Percentiles rank a stretch among this genome's conserved stretches.
phyloP scores from a whole-genome alignment of 495 filamentous ascomycete genomes.

The Aspergillus wentii region DNA sequence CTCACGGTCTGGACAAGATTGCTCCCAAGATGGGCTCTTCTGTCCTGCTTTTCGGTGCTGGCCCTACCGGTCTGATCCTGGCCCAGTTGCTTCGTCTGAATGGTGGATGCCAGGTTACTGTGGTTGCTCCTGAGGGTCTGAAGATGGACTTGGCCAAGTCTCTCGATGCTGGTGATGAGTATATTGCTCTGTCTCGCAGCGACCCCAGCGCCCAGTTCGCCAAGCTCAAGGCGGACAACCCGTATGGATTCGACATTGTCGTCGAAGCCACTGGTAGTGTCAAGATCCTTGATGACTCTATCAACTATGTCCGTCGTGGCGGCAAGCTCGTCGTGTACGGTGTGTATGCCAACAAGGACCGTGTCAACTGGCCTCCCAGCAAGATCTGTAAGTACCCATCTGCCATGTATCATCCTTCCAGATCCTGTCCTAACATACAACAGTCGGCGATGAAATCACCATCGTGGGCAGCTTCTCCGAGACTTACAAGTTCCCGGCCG shows the following conservation, averaged over 20 bases:
- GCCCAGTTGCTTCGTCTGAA: conserved; percentile 59
- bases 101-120: conserved; percentile 60
- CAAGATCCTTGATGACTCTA: conserved; percentile 63
- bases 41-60: conserved; percentile 63
- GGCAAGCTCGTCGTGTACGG: conserved; percentile 67
- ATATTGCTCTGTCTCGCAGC: conserved; percentile 54
- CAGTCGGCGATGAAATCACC: conserved; percentile 57
- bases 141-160: conserved; percentile 68
- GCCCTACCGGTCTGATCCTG: conserved; percentile 59
- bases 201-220: conserved; percentile 53
- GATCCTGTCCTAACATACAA: conserved; percentile 10
- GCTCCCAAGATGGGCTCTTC: conserved; percentile 62
- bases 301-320: conserved; percentile 63
- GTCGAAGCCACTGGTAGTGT: conserved; percentile 58
- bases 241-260: conserved; percentile 70
- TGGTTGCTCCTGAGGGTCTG: conserved; percentile 60
- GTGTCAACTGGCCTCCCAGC: conserved; percentile 60
- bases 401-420: conserved; percentile 7
- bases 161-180: conserved; percentile 61
- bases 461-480: conserved; percentile 67
- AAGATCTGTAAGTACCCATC: conserved; percentile 50
- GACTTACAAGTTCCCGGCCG: conserved; percentile 69
- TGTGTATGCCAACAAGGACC: conserved; percentile 56
- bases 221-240: conserved; percentile 58
- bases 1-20: conserved; percentile 69